A percentile compares a stretch with the other conserved stretches of the same genome.
Conservation (phyloP, 2,329 filamentous ascomycete species). For the Xylaria sp. region DNA sequence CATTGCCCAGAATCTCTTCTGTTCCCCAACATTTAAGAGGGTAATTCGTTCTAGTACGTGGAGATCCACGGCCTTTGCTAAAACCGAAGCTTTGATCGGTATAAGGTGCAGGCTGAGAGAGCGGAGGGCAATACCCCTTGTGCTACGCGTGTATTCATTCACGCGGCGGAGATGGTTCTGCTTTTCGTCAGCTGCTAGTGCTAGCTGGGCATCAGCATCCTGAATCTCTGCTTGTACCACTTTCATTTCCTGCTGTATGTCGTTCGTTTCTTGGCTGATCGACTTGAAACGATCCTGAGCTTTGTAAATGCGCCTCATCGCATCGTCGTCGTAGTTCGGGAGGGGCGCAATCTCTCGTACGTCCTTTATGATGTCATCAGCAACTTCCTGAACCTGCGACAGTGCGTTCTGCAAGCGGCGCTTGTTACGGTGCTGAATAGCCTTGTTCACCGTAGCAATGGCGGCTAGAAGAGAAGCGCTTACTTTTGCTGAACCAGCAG, state of each 20-base stretch:
- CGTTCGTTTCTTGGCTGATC: conserved; percentile 37
- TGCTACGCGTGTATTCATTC: conserved; percentile 58
- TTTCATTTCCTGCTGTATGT: conserved; percentile 41
- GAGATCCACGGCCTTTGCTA: conserved; percentile 60
- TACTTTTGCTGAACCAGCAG: conserved; percentile 7
- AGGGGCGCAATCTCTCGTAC: conserved; percentile 1
- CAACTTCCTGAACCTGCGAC: not conserved
- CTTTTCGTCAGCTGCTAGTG: conserved; percentile 11
- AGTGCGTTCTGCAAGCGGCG: not conserved
- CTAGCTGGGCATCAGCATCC: conserved; percentile 32
- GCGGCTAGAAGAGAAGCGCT: conserved; percentile 3
- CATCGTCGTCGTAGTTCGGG: conserved; percentile 22
- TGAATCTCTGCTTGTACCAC: conserved; percentile 43
- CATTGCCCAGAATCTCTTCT: conserved; percentile 61
- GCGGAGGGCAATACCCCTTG: conserved; percentile 60
- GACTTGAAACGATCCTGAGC: conserved; percentile 35
- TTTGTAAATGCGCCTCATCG: conserved; percentile 25
- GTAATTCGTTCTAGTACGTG: conserved; percentile 59
- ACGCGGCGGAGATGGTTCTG: conserved; percentile 36
- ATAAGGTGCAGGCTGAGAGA: conserved; percentile 60
- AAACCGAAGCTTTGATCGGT: conserved; percentile 60
- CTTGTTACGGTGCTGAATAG: not conserved
- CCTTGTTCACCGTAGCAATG: not conserved
- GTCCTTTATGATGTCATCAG: conserved; percentile 13
- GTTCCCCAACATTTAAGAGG: conserved; percentile 65